These are phyloP conservation scores for Calonectria pseudoreteaudii DNA, from an alignment of 2,329 filamentous ascomycete species.

Conservation along the genomic window DNA sequence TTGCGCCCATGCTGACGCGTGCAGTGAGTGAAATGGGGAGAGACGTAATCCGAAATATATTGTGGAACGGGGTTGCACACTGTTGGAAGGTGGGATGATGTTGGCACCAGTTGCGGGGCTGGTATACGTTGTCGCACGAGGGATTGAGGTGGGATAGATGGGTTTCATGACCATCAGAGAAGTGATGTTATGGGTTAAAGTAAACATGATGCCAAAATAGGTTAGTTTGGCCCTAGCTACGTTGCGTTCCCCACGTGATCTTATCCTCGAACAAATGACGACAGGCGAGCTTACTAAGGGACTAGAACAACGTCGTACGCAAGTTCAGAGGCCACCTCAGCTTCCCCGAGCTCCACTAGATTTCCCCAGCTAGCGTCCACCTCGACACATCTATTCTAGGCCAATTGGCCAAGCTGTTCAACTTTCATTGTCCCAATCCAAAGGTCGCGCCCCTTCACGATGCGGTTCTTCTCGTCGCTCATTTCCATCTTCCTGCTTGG, in stretches of 20 bases:
- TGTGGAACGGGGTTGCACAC: neutral
- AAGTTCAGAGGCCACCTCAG: conserved; percentile 50
- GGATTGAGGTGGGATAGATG: conserved; percentile 33
- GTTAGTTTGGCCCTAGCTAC: conserved; percentile 28
- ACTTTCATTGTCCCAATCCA: neutral
- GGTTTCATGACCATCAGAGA: neutral
- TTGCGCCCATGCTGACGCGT: conserved; percentile 40
- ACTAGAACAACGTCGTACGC: conserved; percentile 27
- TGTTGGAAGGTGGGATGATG: conserved; percentile 14
- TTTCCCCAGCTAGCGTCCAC: conserved; percentile 3
- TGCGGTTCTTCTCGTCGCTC: conserved; percentile 76
- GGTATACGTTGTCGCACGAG: conserved; percentile 18
- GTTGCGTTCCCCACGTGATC: conserved; percentile 26
- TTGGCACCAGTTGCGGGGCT: conserved; percentile 16
- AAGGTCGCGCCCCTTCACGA: conserved; percentile 55
- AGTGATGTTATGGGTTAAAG: conserved; percentile 43
- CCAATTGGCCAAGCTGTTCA: conserved; percentile 39
- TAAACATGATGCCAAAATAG: conserved; percentile 48
- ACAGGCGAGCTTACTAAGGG: conserved; percentile 34
- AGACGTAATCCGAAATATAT: neutral
- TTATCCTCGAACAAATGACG: conserved; percentile 6
- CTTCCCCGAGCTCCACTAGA: conserved; percentile 41
- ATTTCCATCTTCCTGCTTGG: conserved; percentile 73
- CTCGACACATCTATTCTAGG: conserved; percentile 28
- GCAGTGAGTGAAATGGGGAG: neutral